Evolutionary conservation across 306 rosid species (phyloP).

Genomic region (Rosa persica): DNA sequence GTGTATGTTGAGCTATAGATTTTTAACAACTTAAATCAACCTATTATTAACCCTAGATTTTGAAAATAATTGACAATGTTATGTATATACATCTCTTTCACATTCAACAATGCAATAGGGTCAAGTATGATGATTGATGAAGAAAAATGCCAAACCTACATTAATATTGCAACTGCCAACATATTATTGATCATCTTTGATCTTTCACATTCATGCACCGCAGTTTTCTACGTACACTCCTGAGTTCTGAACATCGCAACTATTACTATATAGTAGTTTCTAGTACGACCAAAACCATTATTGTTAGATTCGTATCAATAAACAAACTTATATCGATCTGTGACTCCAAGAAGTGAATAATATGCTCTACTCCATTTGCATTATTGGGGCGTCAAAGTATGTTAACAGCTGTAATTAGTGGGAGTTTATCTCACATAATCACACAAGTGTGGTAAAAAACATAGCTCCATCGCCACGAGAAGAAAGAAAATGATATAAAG

Average conservation of each 20-base stretch:
- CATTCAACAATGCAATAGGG: not conserved
- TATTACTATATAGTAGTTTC: not conserved
- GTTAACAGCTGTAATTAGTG: not conserved
- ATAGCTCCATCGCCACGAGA: not conserved
- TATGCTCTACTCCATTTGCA: not conserved
- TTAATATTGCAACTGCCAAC: not conserved
- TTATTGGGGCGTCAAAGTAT: not conserved
- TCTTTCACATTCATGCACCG: not conserved
- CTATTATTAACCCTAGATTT: not conserved
- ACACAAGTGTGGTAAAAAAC: not conserved
- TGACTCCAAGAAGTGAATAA: not conserved
- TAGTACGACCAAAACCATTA: not conserved
- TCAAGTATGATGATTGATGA: not conserved
- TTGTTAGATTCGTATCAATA: not conserved
- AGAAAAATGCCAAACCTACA: not conserved
- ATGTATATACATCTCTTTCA: not conserved
- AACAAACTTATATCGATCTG: not conserved
- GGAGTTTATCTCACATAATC: not conserved
- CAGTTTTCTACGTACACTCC: not conserved
- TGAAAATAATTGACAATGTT: not conserved
- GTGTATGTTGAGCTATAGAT: not conserved
- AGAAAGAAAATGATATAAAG: not conserved
- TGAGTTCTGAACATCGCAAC: conserved; percentile 3
- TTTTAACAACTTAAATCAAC: not conserved
- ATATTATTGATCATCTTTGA: conserved; percentile 1